Evolutionary conservation across 805 yeast species (phyloP), one percentile per base, ranked within the genome.

Genomic region (Saccharomyces mikatae): DNA sequence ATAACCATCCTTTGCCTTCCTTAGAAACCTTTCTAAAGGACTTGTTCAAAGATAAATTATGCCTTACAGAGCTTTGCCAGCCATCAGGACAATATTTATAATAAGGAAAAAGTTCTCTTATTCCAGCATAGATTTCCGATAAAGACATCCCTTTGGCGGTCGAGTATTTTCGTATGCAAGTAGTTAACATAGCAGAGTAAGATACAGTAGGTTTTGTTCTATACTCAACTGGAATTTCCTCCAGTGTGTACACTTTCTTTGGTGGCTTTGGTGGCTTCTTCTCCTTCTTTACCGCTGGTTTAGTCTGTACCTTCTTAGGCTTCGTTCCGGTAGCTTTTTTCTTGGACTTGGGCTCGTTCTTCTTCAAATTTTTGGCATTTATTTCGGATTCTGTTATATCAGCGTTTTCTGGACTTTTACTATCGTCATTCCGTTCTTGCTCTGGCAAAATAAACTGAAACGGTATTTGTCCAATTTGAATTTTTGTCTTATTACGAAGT

Each of bases 51-150:
- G 92, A 86, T 44, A 94, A 75, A 63, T 90, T 91, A 71, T 94
- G 99, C 51, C 95, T 80, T 21, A 94, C 96, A 0, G 95, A 83
- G 65, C 88, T 86, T 72, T 94, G 99, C 99, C 99, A 94, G 2
- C 98, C 98, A 69, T 90, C 96, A 0, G 96, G 92, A 63, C 97
- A 91, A 71, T 89, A 92, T 62, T 84, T 80, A 72, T 89, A 94
- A 73, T 88, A 94, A 2, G 98, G 98, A 70, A 86, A 92, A 11
- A 87, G 70, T 47, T 88, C 95, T 69, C 87, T 87, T 50, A 94
- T 90, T 1, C 89, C 88, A 52, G 86, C 86, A 70, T 89, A 86
- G 48, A 94, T 89, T 58, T 91, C 97, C 0, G 90, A 83, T 46
- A 87, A 72, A 1, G 91, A 82, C 82, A 89, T 81, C 27, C 96